Percentiles rank a stretch among this genome's conserved stretches.
Evolutionary conservation across 1,139 yeast genomes (phyloP).

Genomic region (Pichia sp.): DNA sequence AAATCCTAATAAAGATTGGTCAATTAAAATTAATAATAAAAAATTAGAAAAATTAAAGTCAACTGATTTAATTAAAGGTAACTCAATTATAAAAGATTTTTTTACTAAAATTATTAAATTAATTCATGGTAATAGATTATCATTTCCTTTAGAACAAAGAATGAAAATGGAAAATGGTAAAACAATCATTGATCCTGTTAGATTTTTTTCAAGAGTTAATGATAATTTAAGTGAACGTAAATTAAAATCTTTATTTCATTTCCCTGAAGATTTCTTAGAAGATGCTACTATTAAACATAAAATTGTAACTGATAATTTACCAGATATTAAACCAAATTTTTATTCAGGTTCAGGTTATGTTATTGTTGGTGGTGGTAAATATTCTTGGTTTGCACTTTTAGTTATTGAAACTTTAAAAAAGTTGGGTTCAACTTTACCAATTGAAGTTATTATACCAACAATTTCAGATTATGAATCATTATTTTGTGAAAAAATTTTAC

Average conservation of each 20-base stretch:
- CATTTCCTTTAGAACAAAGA: constrained; percentile 27
- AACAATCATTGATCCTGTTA: constrained; percentile 26
- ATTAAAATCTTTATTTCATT: constrained; percentile 20
- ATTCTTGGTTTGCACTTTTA: constrained; percentile 64
- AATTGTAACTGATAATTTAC: constrained; percentile 20
- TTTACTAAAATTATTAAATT: constrained; percentile 24
- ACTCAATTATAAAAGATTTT: constrained; percentile 24
- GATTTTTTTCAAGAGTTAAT: constrained; percentile 23
- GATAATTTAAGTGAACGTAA: constrained; percentile 24
- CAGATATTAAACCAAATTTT: constrained; percentile 25
- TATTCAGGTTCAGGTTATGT: constrained; percentile 69
- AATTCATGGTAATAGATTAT: constrained; percentile 24
- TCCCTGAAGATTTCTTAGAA: constrained; percentile 20
- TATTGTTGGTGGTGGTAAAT: constrained; percentile 73
- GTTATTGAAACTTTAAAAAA: constrained; percentile 59
- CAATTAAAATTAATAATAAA: constrained; percentile 17
- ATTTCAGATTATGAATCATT: constrained; percentile 40
- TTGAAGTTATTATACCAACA: constrained; percentile 55
- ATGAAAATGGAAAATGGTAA: constrained; percentile 26
- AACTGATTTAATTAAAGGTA: constrained; percentile 24
- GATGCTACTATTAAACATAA: constrained; percentile 23
- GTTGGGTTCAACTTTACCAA: constrained; percentile 58
- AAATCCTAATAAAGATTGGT: constrained; percentile 11
- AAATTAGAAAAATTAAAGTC: constrained; percentile 19
- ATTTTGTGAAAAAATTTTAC: constrained; percentile 40